Conservation (phyloP, 139 green algal genomes). For the Volvox africanus region DNA sequence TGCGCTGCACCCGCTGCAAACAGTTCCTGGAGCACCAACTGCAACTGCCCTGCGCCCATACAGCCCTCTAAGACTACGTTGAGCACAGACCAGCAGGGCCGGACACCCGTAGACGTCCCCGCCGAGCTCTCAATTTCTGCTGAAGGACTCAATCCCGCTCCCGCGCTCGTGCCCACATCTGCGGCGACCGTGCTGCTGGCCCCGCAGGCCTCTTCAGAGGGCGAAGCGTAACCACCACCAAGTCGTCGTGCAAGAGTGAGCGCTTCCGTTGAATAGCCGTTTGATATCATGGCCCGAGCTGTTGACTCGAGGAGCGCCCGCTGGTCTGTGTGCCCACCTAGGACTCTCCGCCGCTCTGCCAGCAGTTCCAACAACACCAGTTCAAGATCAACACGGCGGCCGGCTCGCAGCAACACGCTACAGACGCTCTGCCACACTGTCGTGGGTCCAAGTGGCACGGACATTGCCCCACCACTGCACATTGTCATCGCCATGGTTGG, state of each 20-base stretch:
- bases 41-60: neutral
- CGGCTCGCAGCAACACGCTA: constrained; percentile 10
- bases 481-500: neutral
- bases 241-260: constrained; percentile 3
- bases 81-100: constrained; percentile 30
- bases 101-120: neutral
- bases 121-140: neutral
- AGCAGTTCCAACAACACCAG: constrained; percentile 8
- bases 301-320: constrained; percentile 22
- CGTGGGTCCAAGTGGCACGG: neutral
- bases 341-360: constrained; percentile 6
- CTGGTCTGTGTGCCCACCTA: constrained; percentile 26
- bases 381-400: neutral
- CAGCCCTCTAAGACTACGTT: constrained; percentile 22
- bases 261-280: neutral
- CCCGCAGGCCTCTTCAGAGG: neutral
- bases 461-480: neutral
- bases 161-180: too few species aligned
- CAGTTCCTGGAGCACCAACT: constrained; percentile 14
- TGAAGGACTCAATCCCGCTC: neutral
- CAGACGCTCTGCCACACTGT: constrained; percentile 32
- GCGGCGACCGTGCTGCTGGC: neutral
- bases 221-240: neutral
- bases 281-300: constrained; percentile 14
- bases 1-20: constrained; percentile 23